Conservation (phyloP, 2,329 filamentous ascomycete genomes). For the Curvularia sp. region DNA sequence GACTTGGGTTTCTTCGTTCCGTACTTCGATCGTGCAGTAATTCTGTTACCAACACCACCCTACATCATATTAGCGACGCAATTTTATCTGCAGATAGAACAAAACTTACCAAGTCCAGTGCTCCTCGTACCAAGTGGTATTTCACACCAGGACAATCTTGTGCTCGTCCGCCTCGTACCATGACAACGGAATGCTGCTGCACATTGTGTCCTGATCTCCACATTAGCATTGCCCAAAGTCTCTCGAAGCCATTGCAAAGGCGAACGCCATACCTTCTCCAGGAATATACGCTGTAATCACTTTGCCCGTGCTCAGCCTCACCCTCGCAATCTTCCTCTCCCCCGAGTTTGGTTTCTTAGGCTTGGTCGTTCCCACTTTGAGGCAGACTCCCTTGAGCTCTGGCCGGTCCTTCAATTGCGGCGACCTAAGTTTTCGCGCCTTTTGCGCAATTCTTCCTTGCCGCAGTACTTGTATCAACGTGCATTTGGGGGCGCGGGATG, state of each 20-base stretch:
- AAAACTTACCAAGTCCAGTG: slow-evolving; percentile 83
- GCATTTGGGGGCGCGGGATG: slow-evolving; percentile 49
- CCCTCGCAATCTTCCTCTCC: slow-evolving; percentile 92
- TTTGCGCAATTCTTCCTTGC: slow-evolving; percentile 80
- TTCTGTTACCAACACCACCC: slow-evolving; percentile 88
- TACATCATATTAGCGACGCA: slow-evolving; percentile 52
- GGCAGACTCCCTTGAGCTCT: slow-evolving; percentile 91
- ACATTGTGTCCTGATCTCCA: slow-evolving; percentile 79
- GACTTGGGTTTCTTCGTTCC: slow-evolving; percentile 97
- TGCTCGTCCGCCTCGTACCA: slow-evolving; percentile 88
- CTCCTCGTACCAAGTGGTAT: slow-evolving; percentile 90
- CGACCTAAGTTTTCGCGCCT: slow-evolving; percentile 83
- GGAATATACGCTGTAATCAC: slow-evolving; percentile 94
- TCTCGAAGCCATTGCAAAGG: slow-evolving; percentile 9
- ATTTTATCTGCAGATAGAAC: neutral
- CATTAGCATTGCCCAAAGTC: slow-evolving; percentile 13
- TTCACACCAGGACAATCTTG: slow-evolving; percentile 99
- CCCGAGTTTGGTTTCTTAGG: slow-evolving; percentile 99
- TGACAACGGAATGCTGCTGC: slow-evolving; percentile 96
- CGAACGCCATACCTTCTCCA: slow-evolving; percentile 71
- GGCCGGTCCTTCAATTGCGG: slow-evolving; percentile 81
- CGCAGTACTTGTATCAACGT: slow-evolving; percentile 61
- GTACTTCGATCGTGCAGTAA: slow-evolving; percentile 91
- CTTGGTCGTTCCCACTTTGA: slow-evolving; percentile 91
- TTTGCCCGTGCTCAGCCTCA: slow-evolving; percentile 84